These are phyloP conservation scores for Nepenthes alata DNA, from an alignment of 179 eudicot species.

Conservation along the genomic window DNA sequence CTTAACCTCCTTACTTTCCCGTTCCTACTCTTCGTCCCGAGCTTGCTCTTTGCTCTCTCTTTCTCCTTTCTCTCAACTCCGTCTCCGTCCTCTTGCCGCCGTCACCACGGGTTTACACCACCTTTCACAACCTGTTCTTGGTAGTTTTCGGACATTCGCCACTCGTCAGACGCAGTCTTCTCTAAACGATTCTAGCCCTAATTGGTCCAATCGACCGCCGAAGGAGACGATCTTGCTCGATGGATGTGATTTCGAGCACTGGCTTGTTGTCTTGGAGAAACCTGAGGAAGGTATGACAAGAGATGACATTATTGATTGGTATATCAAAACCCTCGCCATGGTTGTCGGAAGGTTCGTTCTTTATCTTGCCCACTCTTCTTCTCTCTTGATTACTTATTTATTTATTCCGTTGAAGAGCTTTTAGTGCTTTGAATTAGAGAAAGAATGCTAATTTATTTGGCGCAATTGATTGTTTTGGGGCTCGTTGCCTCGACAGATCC, in stretches of 20 bases:
- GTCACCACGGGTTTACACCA: slow-evolving; percentile 12
- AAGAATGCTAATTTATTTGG: too few species aligned
- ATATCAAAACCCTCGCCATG: slow-evolving; percentile 54
- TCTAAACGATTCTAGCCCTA: slow-evolving; percentile 48
- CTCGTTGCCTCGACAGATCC: too few species aligned
- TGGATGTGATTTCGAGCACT: slow-evolving; percentile 92
- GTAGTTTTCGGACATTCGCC: slow-evolving; percentile 24
- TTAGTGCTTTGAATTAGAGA: too few species aligned
- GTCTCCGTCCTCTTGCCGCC: slow-evolving; percentile 27
- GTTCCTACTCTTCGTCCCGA: slow-evolving; percentile 8
- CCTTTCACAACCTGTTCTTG: slow-evolving; percentile 9
- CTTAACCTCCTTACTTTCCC: slow-evolving; percentile 14
- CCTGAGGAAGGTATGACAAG: slow-evolving; percentile 57
- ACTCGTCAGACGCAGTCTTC: slow-evolving; percentile 42
- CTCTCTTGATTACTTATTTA: neutral
- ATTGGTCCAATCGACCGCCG: slow-evolving; percentile 70
- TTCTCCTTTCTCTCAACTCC: slow-evolving; percentile 17
- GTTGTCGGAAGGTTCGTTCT: slow-evolving; percentile 59
- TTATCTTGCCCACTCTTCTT: neutral
- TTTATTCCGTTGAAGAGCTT: too few species aligned
- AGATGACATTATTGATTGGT: slow-evolving; percentile 61
- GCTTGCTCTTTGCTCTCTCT: slow-evolving; percentile 1
- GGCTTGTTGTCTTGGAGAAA: slow-evolving; percentile 70
- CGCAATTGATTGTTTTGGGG: too few species aligned
- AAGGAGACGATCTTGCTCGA: slow-evolving; percentile 77